Percentiles rank a stretch among this genome's conserved stretches.
Evolutionary conservation across 768 basidiomycete genomes (phyloP).

Genomic region (Trametes cinnabarina): DNA sequence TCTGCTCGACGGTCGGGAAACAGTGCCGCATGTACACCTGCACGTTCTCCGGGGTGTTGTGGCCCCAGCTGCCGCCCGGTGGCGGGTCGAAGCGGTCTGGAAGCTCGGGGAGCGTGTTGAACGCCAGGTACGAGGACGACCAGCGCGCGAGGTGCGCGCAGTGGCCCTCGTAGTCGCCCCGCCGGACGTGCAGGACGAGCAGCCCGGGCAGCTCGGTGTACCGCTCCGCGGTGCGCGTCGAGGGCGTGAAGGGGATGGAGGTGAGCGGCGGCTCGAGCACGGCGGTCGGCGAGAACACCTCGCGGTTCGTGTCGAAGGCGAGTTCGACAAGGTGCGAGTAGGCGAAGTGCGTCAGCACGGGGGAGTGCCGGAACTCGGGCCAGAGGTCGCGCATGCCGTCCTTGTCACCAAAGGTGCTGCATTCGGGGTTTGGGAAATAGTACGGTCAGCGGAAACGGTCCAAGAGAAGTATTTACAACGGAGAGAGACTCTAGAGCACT

Average conservation of each 20-base stretch:
- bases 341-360: conserved; percentile 21
- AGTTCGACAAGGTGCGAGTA: conserved; percentile 26
- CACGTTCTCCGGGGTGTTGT: conserved; percentile 25
- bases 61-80: conserved; percentile 20
- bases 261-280: conserved; percentile 13
- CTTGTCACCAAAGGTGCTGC: conserved; percentile 16
- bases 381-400: conserved; percentile 15
- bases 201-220: conserved; percentile 44
- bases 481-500: not conserved
- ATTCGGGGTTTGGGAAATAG: too few relatives aligned
- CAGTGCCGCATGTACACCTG: conserved; percentile 47
- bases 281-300: conserved; percentile 13
- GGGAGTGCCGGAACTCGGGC: conserved; percentile 15
- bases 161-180: conserved; percentile 55
- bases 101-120: conserved; percentile 52
- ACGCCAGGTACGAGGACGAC: conserved; percentile 43
- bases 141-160: conserved; percentile 43
- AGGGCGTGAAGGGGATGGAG: not conserved
- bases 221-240: conserved; percentile 8
- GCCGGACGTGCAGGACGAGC: conserved; percentile 54
- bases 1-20: conserved; percentile 48
- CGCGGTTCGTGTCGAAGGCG: conserved; percentile 25
- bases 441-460: too few relatives aligned
- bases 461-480: too few relatives aligned
- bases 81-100: conserved; percentile 42